Evolutionary conservation across 2,329 filamentous ascomycete species (phyloP).

Genomic region (Neofusicoccum laricinum): DNA sequence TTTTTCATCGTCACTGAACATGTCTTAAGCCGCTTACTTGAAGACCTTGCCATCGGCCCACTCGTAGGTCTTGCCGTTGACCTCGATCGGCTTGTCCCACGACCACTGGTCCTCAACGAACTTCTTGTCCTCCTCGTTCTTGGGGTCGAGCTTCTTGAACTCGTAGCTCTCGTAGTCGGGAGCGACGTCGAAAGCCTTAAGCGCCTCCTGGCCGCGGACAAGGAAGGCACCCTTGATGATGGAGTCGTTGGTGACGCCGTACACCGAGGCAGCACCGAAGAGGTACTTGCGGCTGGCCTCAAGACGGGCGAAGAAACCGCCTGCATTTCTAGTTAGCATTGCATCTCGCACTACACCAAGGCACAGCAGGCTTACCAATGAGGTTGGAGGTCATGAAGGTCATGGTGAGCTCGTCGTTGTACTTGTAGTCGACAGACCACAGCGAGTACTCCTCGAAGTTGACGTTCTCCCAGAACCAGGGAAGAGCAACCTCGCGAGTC

Average conservation of each 20-base stretch:
- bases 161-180: slow-evolving; percentile 96
- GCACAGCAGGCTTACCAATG: slow-evolving; percentile 59
- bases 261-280: slow-evolving; percentile 88
- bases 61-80: slow-evolving; percentile 83
- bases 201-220: slow-evolving; percentile 83
- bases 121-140: slow-evolving; percentile 77
- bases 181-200: slow-evolving; percentile 90
- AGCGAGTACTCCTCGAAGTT: slow-evolving; percentile 94
- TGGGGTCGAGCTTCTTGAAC: slow-evolving; percentile 94
- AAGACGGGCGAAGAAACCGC: slow-evolving; percentile 95
- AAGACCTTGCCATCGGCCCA: slow-evolving; percentile 96
- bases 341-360: neutral
- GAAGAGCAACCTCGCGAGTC: slow-evolving; percentile 74
- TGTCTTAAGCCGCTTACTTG: slow-evolving; percentile 66
- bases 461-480: slow-evolving; percentile 98
- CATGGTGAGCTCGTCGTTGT: slow-evolving; percentile 95
- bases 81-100: slow-evolving; percentile 80
- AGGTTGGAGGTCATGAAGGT: slow-evolving; percentile 99
- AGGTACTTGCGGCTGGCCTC: slow-evolving; percentile 98
- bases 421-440: slow-evolving; percentile 96
- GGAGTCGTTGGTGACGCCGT: slow-evolving; percentile 82
- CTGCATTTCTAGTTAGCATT: slow-evolving; percentile 31
- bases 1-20: neutral
- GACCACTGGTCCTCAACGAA: slow-evolving; percentile 86
- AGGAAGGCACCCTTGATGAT: slow-evolving; percentile 92